These are phyloP conservation scores for Candida fluviatilis DNA, from an alignment of 805 yeast species.

Conservation along the genomic window DNA sequence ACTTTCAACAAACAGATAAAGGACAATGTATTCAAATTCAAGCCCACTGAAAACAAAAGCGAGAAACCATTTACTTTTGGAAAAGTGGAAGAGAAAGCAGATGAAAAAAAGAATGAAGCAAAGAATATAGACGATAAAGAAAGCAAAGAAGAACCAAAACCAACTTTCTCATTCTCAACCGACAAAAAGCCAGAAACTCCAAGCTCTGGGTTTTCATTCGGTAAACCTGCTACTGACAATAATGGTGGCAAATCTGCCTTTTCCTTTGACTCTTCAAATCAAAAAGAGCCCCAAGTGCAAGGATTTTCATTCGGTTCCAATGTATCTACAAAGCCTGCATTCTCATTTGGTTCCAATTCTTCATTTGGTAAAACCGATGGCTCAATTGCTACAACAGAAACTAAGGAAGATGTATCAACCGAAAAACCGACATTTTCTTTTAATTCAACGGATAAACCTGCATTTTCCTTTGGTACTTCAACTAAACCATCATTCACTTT, in stretches of 20 bases:
- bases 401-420: slow-evolving; percentile 9
- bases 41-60: slow-evolving; percentile 1
- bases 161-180: neutral
- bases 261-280: slow-evolving; percentile 11
- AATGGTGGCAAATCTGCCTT: slow-evolving; percentile 14
- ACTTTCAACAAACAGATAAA: slow-evolving; percentile 35
- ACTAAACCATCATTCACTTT: slow-evolving; percentile 7
- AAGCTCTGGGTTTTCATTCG: neutral
- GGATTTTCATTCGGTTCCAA: slow-evolving; percentile 16
- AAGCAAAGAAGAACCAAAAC: neutral
- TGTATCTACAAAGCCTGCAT: slow-evolving; percentile 11
- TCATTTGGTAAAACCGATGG: neutral
- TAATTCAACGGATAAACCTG: slow-evolving; percentile 18
- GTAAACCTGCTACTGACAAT: slow-evolving; percentile 1
- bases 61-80: slow-evolving; percentile 2
- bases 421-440: slow-evolving; percentile 19
- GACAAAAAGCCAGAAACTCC: neutral
- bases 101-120: slow-evolving; percentile 2
- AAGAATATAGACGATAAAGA: slow-evolving; percentile 2
- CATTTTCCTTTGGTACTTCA: slow-evolving; percentile 18
- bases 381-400: slow-evolving; percentile 5
- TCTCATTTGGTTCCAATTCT: slow-evolving; percentile 17
- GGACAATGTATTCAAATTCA: slow-evolving; percentile 29
- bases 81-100: neutral
- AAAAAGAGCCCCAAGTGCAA: too few relatives aligned